Evolutionary conservation across 1,139 yeast species (phyloP).

Genomic region (Hyphopichia pseudoburtonii): DNA sequence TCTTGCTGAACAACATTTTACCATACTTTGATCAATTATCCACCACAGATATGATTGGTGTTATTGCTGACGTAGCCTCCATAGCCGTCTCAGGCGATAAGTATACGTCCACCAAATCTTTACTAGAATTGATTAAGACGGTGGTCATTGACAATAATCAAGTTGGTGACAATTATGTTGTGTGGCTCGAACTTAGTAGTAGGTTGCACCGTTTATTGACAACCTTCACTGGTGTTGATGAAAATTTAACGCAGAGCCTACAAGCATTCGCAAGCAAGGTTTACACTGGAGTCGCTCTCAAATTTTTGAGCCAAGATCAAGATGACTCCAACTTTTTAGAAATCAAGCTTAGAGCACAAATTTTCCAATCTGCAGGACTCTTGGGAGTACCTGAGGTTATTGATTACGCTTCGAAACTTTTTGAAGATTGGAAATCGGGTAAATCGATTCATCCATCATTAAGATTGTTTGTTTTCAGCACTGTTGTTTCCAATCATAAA

Average conservation of each 20-base stretch:
- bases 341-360: constrained; percentile 50
- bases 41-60: constrained; percentile 62
- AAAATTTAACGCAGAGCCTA: constrained; percentile 36
- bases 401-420: constrained; percentile 43
- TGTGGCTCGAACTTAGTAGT: constrained; percentile 62
- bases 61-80: constrained; percentile 63
- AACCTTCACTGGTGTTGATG: constrained; percentile 49
- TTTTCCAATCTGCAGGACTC: constrained; percentile 54
- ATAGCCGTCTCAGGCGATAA: constrained; percentile 62
- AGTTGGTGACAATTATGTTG: constrained; percentile 51
- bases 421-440: constrained; percentile 34
- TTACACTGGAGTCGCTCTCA: constrained; percentile 29
- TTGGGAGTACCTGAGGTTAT: constrained; percentile 51
- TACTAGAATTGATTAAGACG: constrained; percentile 43
- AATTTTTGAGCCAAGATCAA: constrained; percentile 32
- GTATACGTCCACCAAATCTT: constrained; percentile 45
- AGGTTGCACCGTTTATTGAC: constrained; percentile 43
- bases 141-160: constrained; percentile 41
- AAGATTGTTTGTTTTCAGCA: constrained; percentile 51
- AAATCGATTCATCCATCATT: constrained; percentile 53
- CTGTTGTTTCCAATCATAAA: constrained; percentile 46
- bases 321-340: constrained; percentile 44
- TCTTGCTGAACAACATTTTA: constrained; percentile 46
- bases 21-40: constrained; percentile 46
- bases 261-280: constrained; percentile 40